phyloP scores from a whole-genome alignment of 2,329 filamentous ascomycete species.

The Rhynchosporium agropyri region DNA sequence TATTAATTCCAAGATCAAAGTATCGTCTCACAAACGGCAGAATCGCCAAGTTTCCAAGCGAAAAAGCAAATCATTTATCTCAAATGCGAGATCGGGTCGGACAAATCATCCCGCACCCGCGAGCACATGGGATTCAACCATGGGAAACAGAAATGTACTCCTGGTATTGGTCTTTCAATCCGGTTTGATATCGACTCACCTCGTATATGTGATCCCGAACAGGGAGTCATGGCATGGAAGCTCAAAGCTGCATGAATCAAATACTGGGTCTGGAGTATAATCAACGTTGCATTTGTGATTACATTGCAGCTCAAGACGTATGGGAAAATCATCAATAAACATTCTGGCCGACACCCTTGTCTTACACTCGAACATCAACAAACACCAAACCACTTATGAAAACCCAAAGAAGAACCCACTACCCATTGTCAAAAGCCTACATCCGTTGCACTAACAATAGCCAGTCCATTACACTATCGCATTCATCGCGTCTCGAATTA shows the following conservation, averaged over 20 bases:
- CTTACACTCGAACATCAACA: background rate
- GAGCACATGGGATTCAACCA: background rate
- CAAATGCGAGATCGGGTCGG: background rate
- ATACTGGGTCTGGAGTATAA: background rate
- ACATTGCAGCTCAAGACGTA: conserved; percentile 9
- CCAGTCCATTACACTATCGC: conserved; percentile 6
- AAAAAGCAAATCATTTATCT: no score
- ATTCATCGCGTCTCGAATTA: conserved; percentile 15
- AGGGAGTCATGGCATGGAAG: background rate
- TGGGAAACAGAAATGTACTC: no score
- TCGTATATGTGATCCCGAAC: background rate
- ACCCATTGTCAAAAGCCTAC: background rate
- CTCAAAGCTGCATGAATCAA: no score
- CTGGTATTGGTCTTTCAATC: no score
- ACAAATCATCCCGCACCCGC: background rate
- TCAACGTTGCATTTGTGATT: conserved; percentile 8
- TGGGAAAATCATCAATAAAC: background rate
- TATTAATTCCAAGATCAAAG: background rate
- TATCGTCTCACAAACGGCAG: background rate
- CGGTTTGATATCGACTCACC: background rate
- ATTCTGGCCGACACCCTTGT: conserved; percentile 2
- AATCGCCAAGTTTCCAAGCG: background rate
- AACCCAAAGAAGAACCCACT: background rate
- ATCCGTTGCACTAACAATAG: background rate
- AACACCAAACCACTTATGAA: background rate